Percentiles rank a stretch among this genome's conserved stretches.
Evolutionary conservation across 345 rosid genomes (phyloP).

Genomic region (Kandelia obovata): DNA sequence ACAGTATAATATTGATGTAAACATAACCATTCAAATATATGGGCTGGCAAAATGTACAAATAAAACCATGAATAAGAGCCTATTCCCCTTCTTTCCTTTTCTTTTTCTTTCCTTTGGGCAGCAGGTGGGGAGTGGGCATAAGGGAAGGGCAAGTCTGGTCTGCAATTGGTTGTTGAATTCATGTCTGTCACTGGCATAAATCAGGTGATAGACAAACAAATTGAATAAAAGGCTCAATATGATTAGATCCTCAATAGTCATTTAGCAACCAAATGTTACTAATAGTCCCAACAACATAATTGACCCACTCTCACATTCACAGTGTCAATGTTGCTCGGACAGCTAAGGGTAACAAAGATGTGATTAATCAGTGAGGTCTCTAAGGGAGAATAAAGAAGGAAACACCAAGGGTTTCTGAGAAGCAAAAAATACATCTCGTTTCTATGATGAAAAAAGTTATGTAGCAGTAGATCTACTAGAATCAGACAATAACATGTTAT

Average conservation of each 20-base stretch:
- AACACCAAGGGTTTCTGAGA: background rate
- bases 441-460: constrained; percentile 11
- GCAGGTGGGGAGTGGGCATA: no score
- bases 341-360: background rate
- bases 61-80: background rate
- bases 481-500: no score
- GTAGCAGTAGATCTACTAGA: constrained; percentile 3
- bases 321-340: background rate
- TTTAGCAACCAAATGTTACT: background rate
- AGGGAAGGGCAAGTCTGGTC: background rate
- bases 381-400: background rate
- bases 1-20: background rate
- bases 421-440: background rate
- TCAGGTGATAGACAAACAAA: background rate
- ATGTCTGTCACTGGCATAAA: background rate
- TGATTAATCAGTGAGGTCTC: constrained; percentile 7
- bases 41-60: background rate
- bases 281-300: background rate
- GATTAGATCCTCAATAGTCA: background rate
- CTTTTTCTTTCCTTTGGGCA: no score
- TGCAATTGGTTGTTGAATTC: background rate
- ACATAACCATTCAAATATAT: background rate
- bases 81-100: no score
- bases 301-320: background rate
- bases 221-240: no score